A percentile compares a stretch with the other conserved stretches of the same genome.
Evolutionary conservation across 2,329 filamentous ascomycete genomes (phyloP).

Genomic region (Trichophyton benhamiae): DNA sequence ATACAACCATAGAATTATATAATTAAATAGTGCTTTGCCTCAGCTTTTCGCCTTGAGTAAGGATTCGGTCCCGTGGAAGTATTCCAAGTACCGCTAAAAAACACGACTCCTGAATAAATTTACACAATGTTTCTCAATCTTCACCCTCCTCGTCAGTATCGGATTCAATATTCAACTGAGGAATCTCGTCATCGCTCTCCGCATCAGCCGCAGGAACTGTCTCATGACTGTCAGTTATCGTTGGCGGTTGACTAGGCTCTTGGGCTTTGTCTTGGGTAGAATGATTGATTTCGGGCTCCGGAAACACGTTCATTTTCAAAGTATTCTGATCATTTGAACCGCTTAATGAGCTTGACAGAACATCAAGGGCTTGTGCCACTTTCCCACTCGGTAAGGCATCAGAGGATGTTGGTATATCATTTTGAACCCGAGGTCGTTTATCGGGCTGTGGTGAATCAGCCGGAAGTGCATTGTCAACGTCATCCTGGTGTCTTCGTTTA

Average conservation of each 20-base stretch:
- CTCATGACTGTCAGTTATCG: too few species aligned
- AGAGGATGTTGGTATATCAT: neutral
- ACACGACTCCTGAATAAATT: neutral
- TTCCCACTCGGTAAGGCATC: neutral
- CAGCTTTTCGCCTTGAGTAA: neutral
- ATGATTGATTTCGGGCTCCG: neutral
- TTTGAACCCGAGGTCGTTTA: neutral
- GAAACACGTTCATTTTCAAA: neutral
- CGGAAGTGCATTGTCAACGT: neutral
- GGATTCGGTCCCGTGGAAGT: neutral
- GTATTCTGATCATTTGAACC: neutral
- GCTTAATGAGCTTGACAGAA: neutral
- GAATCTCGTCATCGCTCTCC: slow-evolving; percentile 39
- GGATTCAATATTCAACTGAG: slow-evolving; percentile 36
- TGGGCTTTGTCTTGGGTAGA: neutral
- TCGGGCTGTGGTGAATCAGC: neutral
- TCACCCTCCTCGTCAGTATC: slow-evolving; percentile 35
- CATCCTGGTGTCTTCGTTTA: neutral
- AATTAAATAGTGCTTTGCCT: neutral
- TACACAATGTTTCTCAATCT: neutral
- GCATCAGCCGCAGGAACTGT: slow-evolving; percentile 18
- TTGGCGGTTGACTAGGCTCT: neutral
- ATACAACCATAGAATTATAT: neutral
- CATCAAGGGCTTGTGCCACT: neutral
- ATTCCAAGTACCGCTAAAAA: neutral